A percentile compares a stretch with the other conserved stretches of the same genome.
These are phyloP conservation scores for Cucurbitaria berberidis DNA, from an alignment of 2,329 filamentous ascomycete species.

Conservation along the genomic window DNA sequence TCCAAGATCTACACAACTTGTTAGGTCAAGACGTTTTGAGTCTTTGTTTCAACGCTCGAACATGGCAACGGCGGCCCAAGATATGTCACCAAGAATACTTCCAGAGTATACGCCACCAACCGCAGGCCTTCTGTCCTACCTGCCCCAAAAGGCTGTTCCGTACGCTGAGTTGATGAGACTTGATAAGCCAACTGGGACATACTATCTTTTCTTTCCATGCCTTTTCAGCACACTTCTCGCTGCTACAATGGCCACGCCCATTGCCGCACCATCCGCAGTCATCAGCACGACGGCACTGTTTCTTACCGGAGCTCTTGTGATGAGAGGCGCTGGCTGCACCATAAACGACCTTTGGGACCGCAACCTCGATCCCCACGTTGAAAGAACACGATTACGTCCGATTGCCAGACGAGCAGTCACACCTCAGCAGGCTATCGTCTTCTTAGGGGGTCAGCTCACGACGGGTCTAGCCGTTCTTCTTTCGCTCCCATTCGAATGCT, in stretches of 20 bases:
- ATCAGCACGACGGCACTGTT: conserved; percentile 71
- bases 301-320: conserved; percentile 76
- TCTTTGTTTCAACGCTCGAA: conserved; percentile 6
- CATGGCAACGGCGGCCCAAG: conserved; percentile 24
- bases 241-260: conserved; percentile 69
- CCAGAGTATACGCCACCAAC: conserved; percentile 69
- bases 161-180: conserved; percentile 83
- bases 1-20: conserved; percentile 16
- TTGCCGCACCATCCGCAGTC: conserved; percentile 66
- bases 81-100: conserved; percentile 15
- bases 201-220: conserved; percentile 86
- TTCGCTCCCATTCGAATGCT: conserved; percentile 75
- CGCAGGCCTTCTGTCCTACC: conserved; percentile 70
- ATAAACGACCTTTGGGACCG: conserved; percentile 93
- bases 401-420: conserved; percentile 80
- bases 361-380: conserved; percentile 81
- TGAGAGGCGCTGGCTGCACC: conserved; percentile 86
- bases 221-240: conserved; percentile 84
- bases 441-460: conserved; percentile 75
- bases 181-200: conserved; percentile 80
- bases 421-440: conserved; percentile 73
- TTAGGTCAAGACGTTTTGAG: background rate
- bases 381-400: conserved; percentile 76
- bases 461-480: conserved; percentile 75
- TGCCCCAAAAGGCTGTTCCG: conserved; percentile 74